Evolutionary conservation across 73 alveolate species (phyloP).

Genomic region (Paramecium primaurelia): DNA sequence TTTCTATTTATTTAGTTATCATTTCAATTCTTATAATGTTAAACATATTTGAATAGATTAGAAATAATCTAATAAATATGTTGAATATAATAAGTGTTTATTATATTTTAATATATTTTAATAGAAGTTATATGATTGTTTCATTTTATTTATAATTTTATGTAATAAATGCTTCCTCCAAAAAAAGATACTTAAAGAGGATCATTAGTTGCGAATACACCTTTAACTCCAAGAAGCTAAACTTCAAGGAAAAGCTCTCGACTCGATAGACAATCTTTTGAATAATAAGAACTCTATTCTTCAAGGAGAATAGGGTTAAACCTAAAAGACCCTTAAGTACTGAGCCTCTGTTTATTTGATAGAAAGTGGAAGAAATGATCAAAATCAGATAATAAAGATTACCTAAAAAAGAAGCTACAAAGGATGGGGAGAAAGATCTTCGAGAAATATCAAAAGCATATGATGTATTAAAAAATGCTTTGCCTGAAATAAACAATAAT

Average conservation of each 20-base stretch:
- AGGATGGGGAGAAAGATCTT: background rate
- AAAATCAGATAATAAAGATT: background rate
- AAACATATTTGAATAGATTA: too few species aligned
- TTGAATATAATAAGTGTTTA: too few species aligned
- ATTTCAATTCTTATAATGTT: background rate
- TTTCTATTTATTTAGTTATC: background rate
- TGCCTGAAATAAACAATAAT: background rate
- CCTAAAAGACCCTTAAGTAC: constrained; percentile 29
- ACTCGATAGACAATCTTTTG: background rate
- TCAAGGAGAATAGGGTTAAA: background rate
- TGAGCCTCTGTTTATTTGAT: background rate
- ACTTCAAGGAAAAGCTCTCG: constrained; percentile 1
- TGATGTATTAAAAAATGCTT: constrained; percentile 27
- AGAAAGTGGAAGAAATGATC: constrained; percentile 2
- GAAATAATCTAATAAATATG: too few species aligned
- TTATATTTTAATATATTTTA: background rate
- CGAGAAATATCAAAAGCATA: constrained; percentile 19
- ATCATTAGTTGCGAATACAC: background rate
- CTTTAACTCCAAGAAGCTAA: background rate
- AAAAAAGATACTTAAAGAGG: background rate
- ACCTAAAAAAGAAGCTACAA: background rate
- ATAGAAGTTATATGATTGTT: background rate
- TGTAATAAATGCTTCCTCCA: constrained; percentile 9
- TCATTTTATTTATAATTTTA: background rate
- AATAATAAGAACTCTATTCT: background rate